Evolutionary conservation across 2,329 filamentous ascomycete species (phyloP).

Genomic region (Alternaria panax): DNA sequence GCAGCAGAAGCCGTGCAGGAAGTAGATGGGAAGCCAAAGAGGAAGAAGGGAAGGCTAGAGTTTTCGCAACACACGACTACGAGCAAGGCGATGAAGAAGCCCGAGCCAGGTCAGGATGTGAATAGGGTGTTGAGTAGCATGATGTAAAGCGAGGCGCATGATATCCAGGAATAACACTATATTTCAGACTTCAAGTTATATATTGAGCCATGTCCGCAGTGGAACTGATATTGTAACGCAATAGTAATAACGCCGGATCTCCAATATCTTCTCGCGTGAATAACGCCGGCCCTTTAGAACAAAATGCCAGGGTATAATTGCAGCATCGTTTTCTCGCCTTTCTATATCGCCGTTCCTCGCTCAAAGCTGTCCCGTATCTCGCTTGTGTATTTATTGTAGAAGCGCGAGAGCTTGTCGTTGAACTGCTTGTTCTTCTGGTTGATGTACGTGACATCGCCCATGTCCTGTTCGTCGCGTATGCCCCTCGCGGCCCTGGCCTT

Average conservation of each 20-base stretch:
- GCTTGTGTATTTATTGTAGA: slow-evolving; percentile 98
- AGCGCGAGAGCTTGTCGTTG: slow-evolving; percentile 93
- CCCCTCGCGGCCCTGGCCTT: slow-evolving; percentile 86
- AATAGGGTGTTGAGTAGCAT: slow-evolving; percentile 49
- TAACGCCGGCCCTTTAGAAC: slow-evolving; percentile 13
- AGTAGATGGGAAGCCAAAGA: slow-evolving; percentile 41
- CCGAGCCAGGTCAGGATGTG: slow-evolving; percentile 40
- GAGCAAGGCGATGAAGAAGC: slow-evolving; percentile 43
- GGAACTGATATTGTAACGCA: not conserved
- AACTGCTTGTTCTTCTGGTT: slow-evolving; percentile 99
- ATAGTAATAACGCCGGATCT: slow-evolving; percentile 1
- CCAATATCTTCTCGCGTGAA: not conserved
- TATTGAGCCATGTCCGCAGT: not conserved
- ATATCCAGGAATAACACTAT: slow-evolving; percentile 15
- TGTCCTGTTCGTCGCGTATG: slow-evolving; percentile 73
- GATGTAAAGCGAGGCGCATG: slow-evolving; percentile 33
- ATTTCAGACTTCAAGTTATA: not conserved
- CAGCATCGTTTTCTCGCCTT: not conserved
- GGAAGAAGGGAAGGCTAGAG: slow-evolving; percentile 52
- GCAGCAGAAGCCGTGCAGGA: slow-evolving; percentile 34
- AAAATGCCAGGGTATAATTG: slow-evolving; percentile 36
- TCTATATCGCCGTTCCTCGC: slow-evolving; percentile 89
- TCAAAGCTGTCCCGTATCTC: slow-evolving; percentile 98
- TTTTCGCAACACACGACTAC: slow-evolving; percentile 72
- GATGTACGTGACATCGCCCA: slow-evolving; percentile 95